Evolutionary conservation across 441 rosid genomes (phyloP), one percentile per base, ranked within the genome.

Genomic region (Lepidium campestre): DNA sequence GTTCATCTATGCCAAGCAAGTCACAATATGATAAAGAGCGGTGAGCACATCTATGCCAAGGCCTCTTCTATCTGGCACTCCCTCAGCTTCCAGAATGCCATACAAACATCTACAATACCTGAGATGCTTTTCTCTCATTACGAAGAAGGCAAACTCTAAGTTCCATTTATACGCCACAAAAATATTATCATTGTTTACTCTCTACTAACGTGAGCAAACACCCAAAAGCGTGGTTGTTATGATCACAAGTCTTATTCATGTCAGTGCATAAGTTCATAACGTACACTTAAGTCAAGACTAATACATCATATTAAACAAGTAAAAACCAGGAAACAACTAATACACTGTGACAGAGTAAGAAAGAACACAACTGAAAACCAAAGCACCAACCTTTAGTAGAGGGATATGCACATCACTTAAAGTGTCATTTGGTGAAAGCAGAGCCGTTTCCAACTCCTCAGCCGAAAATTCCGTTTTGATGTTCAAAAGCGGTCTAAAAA

Each of bases 361-460:
- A 20, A 18, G 22, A 40, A 20, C 0, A 48, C 58, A 42, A 7
- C 11, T 32, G 29, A 61, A 10, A 29, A 8, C 8, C 25, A 65
- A 72, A 58, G 57, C 56, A 65, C 56, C 49, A 65, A 93, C 99
- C 97, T 89, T 93, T 74, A 93, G 74, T 34, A 93, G 71, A 53
- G 99, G 97, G 71, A 87, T 91, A 57, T 93, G 99, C 19, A 93
- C 86, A 65, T 85, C 96, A 57, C 89, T 86, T 73, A 93, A 79
- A 65, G 97, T 91, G 39, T 89, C 90, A 77, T 93, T 93, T 2
- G 97, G 97, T 3, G 80, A 72, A 50, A 91, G 73, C 79, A 93
- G 66, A 27, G 99, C 96, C 15, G 97, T 91, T 72, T 93, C 99
- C 13, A 93, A 85, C 87, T 93, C 99, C 80, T 93, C 99, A 5